Evolutionary conservation across 306 rosid species (phyloP).

Genomic region (Corylus avellana): DNA sequence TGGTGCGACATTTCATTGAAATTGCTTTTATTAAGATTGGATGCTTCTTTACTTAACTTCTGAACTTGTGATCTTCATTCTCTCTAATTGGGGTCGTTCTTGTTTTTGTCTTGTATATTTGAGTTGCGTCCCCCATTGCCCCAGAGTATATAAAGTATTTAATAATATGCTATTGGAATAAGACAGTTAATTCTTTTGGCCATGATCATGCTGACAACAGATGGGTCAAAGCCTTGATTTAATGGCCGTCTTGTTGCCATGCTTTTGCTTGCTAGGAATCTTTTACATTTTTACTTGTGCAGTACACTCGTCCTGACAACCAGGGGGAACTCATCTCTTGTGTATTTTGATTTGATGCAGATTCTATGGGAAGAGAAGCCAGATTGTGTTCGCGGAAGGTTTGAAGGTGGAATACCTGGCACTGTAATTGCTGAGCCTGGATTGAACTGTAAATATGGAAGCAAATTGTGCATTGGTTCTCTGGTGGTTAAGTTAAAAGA

Average conservation of each 20-base stretch:
- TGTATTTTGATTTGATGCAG: conserved; percentile 29
- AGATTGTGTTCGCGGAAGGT: conserved; percentile 6
- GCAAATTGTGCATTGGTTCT: conserved; percentile 6
- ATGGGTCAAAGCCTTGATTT: background rate
- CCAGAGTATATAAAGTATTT: background rate
- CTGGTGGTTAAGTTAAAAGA: conserved; percentile 14
- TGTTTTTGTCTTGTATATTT: too few relatives aligned
- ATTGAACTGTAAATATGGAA: conserved; percentile 49
- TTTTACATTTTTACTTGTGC: background rate
- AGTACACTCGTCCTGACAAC: too few relatives aligned
- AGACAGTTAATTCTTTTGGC: background rate
- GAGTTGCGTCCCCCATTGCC: background rate
- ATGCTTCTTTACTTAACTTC: background rate
- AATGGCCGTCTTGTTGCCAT: background rate
- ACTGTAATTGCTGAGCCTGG: conserved; percentile 7
- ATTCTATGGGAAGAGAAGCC: conserved; percentile 27
- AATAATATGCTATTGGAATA: background rate
- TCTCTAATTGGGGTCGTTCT: too few relatives aligned
- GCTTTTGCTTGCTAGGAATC: background rate
- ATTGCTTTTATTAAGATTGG: background rate
- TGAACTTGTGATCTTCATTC: too few relatives aligned
- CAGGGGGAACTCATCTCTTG: background rate
- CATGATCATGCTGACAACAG: background rate
- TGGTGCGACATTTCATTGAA: conserved; percentile 47
- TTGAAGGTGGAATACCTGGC: conserved; percentile 15